Percentiles rank a stretch among this genome's conserved stretches.
Conservation (phyloP, 108 stramenopile species). For the Asterionellopsis glacialis region DNA sequence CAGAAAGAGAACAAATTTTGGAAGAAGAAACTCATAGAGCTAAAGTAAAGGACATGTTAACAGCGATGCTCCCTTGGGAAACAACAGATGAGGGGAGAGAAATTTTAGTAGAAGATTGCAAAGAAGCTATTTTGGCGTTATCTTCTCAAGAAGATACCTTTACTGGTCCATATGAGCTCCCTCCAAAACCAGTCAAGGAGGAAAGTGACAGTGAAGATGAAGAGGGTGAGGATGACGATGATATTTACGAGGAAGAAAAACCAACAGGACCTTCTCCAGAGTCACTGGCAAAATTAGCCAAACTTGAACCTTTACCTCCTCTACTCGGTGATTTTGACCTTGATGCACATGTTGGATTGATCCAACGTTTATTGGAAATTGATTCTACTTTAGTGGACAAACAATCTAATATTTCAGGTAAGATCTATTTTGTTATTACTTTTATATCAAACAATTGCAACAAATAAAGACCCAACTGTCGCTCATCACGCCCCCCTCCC, state of each 20-base stretch:
- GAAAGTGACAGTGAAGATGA: constrained; percentile 28
- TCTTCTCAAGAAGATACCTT: constrained; percentile 61
- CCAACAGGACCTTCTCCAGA: constrained; percentile 9
- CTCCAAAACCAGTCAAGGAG: constrained; percentile 30
- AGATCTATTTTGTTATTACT: constrained; percentile 4
- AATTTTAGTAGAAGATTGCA: constrained; percentile 86
- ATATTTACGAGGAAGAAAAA: constrained; percentile 12
- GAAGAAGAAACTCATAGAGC: constrained; percentile 66
- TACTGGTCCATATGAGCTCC: constrained; percentile 72
- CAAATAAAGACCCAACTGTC: too few species aligned
- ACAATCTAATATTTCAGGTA: constrained; percentile 58
- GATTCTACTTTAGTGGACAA: constrained; percentile 60
- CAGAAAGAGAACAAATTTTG: constrained; percentile 59
- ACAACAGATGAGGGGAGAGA: constrained; percentile 78
- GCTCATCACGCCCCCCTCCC: too few species aligned
- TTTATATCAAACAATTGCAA: constrained; percentile 3
- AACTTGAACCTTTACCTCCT: constrained; percentile 69
- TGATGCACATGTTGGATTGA: constrained; percentile 81
- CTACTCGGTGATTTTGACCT: constrained; percentile 72
- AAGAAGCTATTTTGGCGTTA: constrained; percentile 70
- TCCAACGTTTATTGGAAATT: constrained; percentile 60
- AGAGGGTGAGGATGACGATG: constrained; percentile 30
- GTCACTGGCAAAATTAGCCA: constrained; percentile 53
- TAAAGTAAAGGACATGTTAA: constrained; percentile 49
- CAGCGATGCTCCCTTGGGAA: constrained; percentile 78